Evolutionary conservation across 768 basidiomycete genomes (phyloP).

Genomic region (Gloeopeniophorella convolvens): DNA sequence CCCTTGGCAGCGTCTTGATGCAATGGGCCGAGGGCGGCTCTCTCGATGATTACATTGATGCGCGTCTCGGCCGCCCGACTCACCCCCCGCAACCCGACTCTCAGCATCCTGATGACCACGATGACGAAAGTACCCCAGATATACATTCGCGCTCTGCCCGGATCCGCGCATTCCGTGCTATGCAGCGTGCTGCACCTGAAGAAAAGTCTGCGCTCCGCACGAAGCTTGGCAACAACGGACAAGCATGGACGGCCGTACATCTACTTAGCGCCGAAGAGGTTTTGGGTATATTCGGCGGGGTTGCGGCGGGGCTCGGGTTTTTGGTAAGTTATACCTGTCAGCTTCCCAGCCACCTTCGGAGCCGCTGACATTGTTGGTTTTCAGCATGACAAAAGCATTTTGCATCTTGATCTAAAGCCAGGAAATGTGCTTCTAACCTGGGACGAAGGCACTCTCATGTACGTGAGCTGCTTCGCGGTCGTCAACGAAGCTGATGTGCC

Average conservation of each 20-base stretch:
- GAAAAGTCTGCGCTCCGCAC: slow-evolving; percentile 56
- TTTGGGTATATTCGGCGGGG: slow-evolving; percentile 71
- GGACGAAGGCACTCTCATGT: slow-evolving; percentile 84
- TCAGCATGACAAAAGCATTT: slow-evolving; percentile 75
- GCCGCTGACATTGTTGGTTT: not conserved
- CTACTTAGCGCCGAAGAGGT: slow-evolving; percentile 82
- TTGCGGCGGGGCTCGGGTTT: slow-evolving; percentile 82
- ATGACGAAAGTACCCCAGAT: slow-evolving; percentile 18
- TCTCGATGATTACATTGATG: slow-evolving; percentile 80
- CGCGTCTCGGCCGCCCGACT: slow-evolving; percentile 54
- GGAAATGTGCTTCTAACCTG: slow-evolving; percentile 90
- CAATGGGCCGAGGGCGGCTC: slow-evolving; percentile 91
- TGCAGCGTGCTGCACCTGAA: slow-evolving; percentile 56
- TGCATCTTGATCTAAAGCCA: slow-evolving; percentile 92
- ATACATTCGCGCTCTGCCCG: slow-evolving; percentile 56
- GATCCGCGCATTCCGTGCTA: slow-evolving; percentile 68
- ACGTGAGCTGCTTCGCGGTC: slow-evolving; percentile 23
- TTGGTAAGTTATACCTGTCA: slow-evolving; percentile 55
- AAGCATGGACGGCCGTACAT: slow-evolving; percentile 69
- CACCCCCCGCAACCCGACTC: slow-evolving; percentile 25
- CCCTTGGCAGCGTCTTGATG: slow-evolving; percentile 64
- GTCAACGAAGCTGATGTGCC: not conserved
- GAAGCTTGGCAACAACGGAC: slow-evolving; percentile 36
- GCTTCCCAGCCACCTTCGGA: too few species aligned
- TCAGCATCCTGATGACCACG: slow-evolving; percentile 39